Evolutionary conservation across 1,284 basidiomycete species (phyloP).

Genomic region (Puccinia hordei): DNA sequence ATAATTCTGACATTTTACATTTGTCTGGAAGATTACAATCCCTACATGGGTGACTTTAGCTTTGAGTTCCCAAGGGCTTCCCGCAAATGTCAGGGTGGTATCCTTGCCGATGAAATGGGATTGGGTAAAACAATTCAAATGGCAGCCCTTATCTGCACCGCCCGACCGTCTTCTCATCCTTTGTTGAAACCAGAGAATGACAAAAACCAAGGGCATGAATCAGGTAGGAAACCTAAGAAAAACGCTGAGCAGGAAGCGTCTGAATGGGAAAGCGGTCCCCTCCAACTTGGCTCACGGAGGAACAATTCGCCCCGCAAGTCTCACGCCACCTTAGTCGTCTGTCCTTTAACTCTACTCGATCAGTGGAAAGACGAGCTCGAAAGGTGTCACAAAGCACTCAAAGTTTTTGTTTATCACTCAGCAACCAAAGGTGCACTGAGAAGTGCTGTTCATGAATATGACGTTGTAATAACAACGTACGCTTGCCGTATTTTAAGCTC

Average conservation of each 20-base stretch:
- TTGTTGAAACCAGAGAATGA: not conserved
- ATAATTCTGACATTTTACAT: conserved; percentile 26
- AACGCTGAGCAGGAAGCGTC: not conserved
- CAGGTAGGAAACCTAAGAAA: not conserved
- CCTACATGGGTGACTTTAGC: conserved; percentile 78
- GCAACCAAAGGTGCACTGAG: conserved; percentile 74
- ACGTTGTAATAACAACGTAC: conserved; percentile 49
- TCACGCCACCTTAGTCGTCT: conserved; percentile 78
- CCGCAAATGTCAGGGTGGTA: conserved; percentile 77
- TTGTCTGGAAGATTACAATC: conserved; percentile 51
- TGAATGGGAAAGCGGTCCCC: not conserved
- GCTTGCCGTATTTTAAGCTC: not conserved
- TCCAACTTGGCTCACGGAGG: not conserved
- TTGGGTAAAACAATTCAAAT: conserved; percentile 99
- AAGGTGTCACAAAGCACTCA: conserved; percentile 65
- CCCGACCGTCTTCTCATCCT: conserved; percentile 57
- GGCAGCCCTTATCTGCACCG: conserved; percentile 83
- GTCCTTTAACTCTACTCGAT: conserved; percentile 82
- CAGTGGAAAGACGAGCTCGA: conserved; percentile 90
- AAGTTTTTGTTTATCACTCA: conserved; percentile 80
- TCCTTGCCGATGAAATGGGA: conserved; percentile 80
- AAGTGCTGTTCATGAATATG: conserved; percentile 63
- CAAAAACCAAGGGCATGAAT: conserved; percentile 58
- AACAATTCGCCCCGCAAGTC: conserved; percentile 6
- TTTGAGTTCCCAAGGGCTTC: conserved; percentile 82